Evolutionary conservation across 495 filamentous ascomycete genomes (phyloP).

Genomic region (Darksidea phi): DNA sequence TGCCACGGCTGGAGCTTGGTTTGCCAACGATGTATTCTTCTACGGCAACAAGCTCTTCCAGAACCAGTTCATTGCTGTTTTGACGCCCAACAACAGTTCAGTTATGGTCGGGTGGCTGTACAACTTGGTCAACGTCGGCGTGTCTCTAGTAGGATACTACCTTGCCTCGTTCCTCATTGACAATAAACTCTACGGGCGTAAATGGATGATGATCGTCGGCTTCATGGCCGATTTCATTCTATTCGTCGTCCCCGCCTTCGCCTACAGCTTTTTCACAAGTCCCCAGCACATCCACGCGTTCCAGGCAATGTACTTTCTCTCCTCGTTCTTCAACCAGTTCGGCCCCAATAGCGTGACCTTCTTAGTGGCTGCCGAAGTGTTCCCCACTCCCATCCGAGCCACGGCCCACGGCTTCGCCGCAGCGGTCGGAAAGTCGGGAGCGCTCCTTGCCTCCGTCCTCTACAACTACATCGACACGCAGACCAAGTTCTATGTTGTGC

Average conservation of each 20-base stretch:
- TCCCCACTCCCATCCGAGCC: conserved; percentile 83
- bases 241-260: conserved; percentile 81
- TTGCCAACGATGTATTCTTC: conserved; percentile 92
- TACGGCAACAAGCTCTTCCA: conserved; percentile 98
- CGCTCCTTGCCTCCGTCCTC: conserved; percentile 75
- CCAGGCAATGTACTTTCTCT: conserved; percentile 91
- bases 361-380: conserved; percentile 87
- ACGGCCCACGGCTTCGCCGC: conserved; percentile 89
- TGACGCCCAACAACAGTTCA: conserved; percentile 59
- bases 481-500: conserved; percentile 80
- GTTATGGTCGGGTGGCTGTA: conserved; percentile 86
- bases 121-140: conserved; percentile 81
- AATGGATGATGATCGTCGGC: conserved; percentile 87
- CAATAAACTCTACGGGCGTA: conserved; percentile 88
- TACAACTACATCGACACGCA: conserved; percentile 84
- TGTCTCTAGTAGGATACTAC: conserved; percentile 83
- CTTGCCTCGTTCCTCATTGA: conserved; percentile 76
- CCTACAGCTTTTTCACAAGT: conserved; percentile 72
- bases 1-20: conserved; percentile 84
- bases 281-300: conserved; percentile 68
- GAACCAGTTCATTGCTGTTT: conserved; percentile 74
- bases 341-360: conserved; percentile 90
- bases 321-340: conserved; percentile 95
- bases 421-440: conserved; percentile 78
- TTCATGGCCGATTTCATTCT: conserved; percentile 85